A percentile compares a stretch with the other conserved stretches of the same genome.
Evolutionary conservation across 805 yeast genomes (phyloP).

Genomic region (Metschnikowia borealis): DNA sequence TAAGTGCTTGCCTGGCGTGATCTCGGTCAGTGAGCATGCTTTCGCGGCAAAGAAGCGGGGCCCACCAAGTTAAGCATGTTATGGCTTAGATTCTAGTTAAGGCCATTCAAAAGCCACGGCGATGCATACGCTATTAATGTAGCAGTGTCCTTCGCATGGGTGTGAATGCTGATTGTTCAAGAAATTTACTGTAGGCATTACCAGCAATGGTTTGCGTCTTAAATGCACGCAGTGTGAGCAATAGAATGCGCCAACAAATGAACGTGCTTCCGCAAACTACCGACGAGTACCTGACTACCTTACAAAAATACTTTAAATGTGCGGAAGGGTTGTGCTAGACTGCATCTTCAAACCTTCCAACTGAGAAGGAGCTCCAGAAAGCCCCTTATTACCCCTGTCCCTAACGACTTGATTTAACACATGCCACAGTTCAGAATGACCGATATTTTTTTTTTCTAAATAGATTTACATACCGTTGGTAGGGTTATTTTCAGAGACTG

Average conservation of each 20-base stretch:
- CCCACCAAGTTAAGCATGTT: background rate
- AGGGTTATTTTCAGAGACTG: background rate
- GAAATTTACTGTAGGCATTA: background rate
- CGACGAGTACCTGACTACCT: background rate
- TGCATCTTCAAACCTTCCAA: background rate
- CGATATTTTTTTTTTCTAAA: background rate
- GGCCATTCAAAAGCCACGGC: too few relatives aligned
- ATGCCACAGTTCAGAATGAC: background rate
- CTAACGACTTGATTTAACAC: background rate
- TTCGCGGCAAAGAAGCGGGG: background rate
- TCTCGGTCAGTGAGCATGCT: background rate
- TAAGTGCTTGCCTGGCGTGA: background rate
- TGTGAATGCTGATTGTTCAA: background rate
- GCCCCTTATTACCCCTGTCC: background rate
- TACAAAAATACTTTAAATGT: background rate
- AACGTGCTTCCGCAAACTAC: background rate
- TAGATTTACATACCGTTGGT: background rate
- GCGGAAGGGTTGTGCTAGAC: background rate
- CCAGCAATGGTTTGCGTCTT: background rate
- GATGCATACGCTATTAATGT: too few relatives aligned
- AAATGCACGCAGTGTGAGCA: conserved; percentile 1
- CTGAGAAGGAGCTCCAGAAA: background rate
- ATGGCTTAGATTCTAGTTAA: too few relatives aligned
- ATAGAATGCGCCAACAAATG: background rate
- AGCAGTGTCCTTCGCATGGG: too few relatives aligned